Evolutionary conservation across 495 filamentous ascomycete genomes (phyloP), one percentile per base, ranked within the genome.

Genomic region (Daldinia caldariorum): DNA sequence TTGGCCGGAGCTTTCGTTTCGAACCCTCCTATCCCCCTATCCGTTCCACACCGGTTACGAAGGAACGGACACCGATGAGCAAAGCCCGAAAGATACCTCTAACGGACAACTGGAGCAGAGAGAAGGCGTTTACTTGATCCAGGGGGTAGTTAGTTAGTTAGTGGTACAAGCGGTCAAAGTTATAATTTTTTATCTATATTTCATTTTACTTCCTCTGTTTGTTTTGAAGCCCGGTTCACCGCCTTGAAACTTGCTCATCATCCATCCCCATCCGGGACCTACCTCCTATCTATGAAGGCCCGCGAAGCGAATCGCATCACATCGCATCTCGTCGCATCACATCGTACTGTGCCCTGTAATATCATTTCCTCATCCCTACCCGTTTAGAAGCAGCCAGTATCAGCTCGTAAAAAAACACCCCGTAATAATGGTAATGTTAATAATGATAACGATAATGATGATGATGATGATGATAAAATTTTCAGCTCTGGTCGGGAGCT

Each of bases 81-180:
- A 66, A 38, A 26, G 45, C 45, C 59, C 41, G 57, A 31, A 60
- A 51, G 43, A 20, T 4, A 16, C 37, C 34, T 8, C 34, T 34
- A 35, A 54, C 49, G 39, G 55, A 26, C 35, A 26, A 66, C 58
- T 59, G 55, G 63, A 26, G 26, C 26, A 26, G 26, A 26, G 26
- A 26, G n/a, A n/a, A n/a, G 26, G 26, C 26, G 1, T 3, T 26
- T 1, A 26, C 26, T 26, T 26, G 26, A 26, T 26, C 3, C 26
- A 26, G 26, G 26, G 26, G 26, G 26, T n/a, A n/a, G n/a, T n/a
- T n/a, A n/a, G 26, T 26, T 60, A 45, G 38, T 10, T 56, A 67
- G 63, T 56, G 63, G 63, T 35, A n/a, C 56, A 55, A 37, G 63
- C 63, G 63, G 63, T 67, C 63, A 67, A 60, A 38, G 34, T 35